Conservation (phyloP, 2,329 filamentous ascomycete genomes). For the Fusarium multiceps region DNA sequence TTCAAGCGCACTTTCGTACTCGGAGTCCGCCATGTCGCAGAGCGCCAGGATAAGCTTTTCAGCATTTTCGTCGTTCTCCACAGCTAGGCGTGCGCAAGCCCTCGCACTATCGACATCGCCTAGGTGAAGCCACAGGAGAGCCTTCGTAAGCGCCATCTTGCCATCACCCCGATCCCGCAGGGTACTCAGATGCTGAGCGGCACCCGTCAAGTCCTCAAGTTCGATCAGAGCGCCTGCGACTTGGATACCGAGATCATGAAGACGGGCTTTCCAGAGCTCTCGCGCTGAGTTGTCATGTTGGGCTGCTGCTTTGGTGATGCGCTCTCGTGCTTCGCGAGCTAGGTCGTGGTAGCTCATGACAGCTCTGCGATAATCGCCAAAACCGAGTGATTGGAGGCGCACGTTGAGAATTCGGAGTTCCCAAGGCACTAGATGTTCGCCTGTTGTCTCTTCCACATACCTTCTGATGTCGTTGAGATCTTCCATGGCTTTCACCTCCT, state of each 20-base stretch:
- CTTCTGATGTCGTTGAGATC: slow-evolving; percentile 67
- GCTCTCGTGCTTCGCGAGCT: slow-evolving; percentile 77
- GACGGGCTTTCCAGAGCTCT: slow-evolving; percentile 75
- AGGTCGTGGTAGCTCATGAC: slow-evolving; percentile 94
- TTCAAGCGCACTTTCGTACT: slow-evolving; percentile 71
- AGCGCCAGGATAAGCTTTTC: slow-evolving; percentile 72
- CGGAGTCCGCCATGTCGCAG: slow-evolving; percentile 80
- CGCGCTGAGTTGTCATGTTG: slow-evolving; percentile 64
- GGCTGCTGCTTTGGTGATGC: slow-evolving; percentile 61
- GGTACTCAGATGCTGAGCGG: slow-evolving; percentile 75
- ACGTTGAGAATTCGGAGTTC: slow-evolving; percentile 84
- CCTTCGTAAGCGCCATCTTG: slow-evolving; percentile 61
- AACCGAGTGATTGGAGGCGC: slow-evolving; percentile 85
- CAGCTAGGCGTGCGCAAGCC: slow-evolving; percentile 57
- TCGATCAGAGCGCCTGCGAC: slow-evolving; percentile 77
- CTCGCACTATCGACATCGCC: slow-evolving; percentile 80
- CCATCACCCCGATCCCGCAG: slow-evolving; percentile 58
- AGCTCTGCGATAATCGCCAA: slow-evolving; percentile 83
- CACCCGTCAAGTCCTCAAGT: slow-evolving; percentile 88
- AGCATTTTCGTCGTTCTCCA: slow-evolving; percentile 48
- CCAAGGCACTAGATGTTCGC: slow-evolving; percentile 83
- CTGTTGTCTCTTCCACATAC: slow-evolving; percentile 66
- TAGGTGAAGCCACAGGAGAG: slow-evolving; percentile 80
- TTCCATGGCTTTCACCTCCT: slow-evolving; percentile 72
- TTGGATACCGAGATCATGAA: slow-evolving; percentile 79